Evolutionary conservation across 83 land plant species (phyloP).

Genomic region (Larix sibirica): DNA sequence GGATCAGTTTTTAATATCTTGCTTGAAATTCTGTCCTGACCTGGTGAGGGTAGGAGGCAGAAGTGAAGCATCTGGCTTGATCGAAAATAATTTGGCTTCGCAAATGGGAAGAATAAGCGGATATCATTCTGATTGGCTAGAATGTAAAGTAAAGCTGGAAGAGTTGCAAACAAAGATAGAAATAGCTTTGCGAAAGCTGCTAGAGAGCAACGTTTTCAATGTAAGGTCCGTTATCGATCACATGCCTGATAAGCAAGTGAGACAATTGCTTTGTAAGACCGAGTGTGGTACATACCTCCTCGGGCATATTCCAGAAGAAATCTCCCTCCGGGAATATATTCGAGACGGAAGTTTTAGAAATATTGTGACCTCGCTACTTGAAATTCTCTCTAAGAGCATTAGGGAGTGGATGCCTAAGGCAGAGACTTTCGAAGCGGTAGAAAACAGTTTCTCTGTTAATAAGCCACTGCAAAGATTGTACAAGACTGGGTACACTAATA

Average conservation of each 20-base stretch:
- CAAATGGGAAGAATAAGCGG: too few species aligned
- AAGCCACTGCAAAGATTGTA: neutral
- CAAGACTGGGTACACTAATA: neutral
- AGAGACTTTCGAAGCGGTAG: neutral
- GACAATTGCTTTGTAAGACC: neutral
- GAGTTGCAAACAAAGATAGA: too few species aligned
- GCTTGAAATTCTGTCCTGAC: slow-evolving; percentile 18
- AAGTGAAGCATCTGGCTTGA: too few species aligned
- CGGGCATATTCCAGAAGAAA: neutral
- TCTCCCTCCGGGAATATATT: neutral
- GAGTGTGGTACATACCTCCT: neutral
- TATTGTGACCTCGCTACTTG: neutral
- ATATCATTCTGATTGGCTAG: too few species aligned
- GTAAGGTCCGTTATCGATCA: too few species aligned
- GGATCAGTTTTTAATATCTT: slow-evolving; percentile 20
- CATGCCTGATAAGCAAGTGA: neutral
- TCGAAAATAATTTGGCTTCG: too few species aligned
- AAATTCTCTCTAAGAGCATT: neutral
- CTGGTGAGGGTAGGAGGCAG: slow-evolving; percentile 24
- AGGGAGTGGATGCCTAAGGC: neutral
- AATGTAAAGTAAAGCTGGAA: too few species aligned
- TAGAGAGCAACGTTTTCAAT: too few species aligned
- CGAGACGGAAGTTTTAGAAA: neutral
- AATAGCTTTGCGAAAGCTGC: too few species aligned
- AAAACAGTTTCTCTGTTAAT: neutral